These are phyloP conservation scores for Termitomyces titanicus DNA, from an alignment of 768 basidiomycete species.

Conservation along the genomic window DNA sequence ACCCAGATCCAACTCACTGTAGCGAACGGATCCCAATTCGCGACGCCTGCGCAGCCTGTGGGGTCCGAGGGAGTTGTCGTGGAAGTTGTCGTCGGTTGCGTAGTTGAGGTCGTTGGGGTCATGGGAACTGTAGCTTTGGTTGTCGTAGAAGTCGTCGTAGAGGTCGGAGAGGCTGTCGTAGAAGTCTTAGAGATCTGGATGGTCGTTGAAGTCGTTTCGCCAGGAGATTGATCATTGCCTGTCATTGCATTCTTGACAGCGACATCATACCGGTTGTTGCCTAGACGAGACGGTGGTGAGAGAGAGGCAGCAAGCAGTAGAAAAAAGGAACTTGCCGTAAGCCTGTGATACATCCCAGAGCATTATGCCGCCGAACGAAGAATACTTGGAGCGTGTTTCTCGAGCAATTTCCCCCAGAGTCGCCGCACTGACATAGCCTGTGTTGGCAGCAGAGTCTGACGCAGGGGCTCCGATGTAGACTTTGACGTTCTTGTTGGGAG, in stretches of 20 bases:
- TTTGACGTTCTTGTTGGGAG: constrained; percentile 57
- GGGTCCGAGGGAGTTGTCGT: background rate
- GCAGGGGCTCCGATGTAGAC: constrained; percentile 65
- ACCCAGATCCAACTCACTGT: background rate
- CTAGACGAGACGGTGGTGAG: constrained; percentile 20
- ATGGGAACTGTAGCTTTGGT: background rate
- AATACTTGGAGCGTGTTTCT: constrained; percentile 50
- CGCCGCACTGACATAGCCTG: constrained; percentile 47
- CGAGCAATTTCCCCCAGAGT: constrained; percentile 45
- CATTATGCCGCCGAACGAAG: constrained; percentile 65
- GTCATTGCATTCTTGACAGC: constrained; percentile 57
- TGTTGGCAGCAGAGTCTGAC: constrained; percentile 48
- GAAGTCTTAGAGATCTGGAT: background rate
- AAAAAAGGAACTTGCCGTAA: constrained; percentile 33
- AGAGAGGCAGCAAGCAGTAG: background rate
- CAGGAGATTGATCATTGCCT: constrained; percentile 36
- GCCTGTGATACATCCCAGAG: constrained; percentile 48
- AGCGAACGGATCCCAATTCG: background rate
- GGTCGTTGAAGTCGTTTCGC: background rate
- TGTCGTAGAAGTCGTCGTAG: background rate
- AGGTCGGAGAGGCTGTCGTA: background rate
- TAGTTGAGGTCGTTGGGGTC: background rate
- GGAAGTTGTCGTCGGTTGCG: background rate
- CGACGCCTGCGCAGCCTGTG: background rate
- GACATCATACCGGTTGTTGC: constrained; percentile 56